Evolutionary conservation across 306 rosid species (phyloP).

Genomic region (Corylus americana): DNA sequence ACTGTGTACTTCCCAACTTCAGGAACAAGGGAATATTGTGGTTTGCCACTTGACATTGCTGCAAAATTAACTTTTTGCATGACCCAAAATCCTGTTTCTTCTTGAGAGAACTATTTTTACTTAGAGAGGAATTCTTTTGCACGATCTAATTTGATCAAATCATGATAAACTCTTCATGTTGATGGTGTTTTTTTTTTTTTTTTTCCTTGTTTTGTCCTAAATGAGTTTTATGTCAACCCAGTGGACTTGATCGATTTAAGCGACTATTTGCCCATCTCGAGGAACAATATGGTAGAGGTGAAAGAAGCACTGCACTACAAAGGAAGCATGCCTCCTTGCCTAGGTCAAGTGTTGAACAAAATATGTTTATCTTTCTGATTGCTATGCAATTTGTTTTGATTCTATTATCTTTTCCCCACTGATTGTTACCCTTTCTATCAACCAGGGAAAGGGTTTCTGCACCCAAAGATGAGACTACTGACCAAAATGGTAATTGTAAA

Average conservation of each 20-base stretch:
- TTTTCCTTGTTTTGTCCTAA: not conserved
- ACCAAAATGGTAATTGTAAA: conserved; percentile 27
- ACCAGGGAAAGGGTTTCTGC: conserved; percentile 52
- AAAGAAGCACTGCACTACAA: conserved; percentile 41
- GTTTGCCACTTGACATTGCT: not conserved
- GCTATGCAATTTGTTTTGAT: not conserved
- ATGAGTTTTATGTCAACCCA: conserved; percentile 18
- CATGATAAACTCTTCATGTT: not conserved
- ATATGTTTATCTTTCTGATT: not conserved
- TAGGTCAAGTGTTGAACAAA: conserved; percentile 36
- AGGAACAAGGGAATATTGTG: not conserved
- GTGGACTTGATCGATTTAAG: conserved; percentile 67
- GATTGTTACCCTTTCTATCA: conserved; percentile 12
- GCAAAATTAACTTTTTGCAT: not conserved
- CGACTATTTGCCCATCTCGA: conserved; percentile 59
- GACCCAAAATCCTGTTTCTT: not conserved
- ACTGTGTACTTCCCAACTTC: not conserved
- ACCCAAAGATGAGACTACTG: conserved; percentile 32
- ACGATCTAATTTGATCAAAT: not conserved
- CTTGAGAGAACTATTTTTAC: not conserved
- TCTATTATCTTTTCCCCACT: not conserved
- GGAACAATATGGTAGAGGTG: conserved; percentile 44
- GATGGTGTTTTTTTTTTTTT: not conserved
- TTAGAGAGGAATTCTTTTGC: not conserved
- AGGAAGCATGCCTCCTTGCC: conserved; percentile 71